Base-by-base conservation (phyloP, 2,329 filamentous ascomycete genomes). In the Phialocephala subalpina region DNA sequence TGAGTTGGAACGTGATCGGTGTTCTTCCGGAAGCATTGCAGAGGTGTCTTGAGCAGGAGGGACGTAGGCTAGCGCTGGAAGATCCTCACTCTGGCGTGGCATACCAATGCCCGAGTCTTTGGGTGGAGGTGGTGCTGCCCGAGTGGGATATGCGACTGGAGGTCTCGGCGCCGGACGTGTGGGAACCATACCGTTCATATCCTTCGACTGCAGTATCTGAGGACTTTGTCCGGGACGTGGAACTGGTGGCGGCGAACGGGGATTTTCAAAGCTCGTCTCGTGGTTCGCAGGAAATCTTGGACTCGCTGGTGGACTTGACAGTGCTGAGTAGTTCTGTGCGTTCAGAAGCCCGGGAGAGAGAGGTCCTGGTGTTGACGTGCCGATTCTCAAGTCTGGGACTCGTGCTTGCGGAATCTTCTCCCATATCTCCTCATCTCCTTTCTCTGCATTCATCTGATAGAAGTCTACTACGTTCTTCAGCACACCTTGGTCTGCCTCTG, bases 201-300 rank as follows among this genome's bases (percentile, higher is more conserved):
- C 86, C 76, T 86, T 86, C 63, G 79, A 77, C 49, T 82, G 80
- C 36, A 81, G 77, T 53, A 79, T 61, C 45, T 72, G 68, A 45
- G 77, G 45, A 33, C 66, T 64, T 73, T 72, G 66, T 76, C 78
- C 66, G 73, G 76, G 45, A 78, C 80, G 65, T 77, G 95, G 94
- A 67, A 97, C 92, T 12, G 95, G 96, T 69, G 96, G 96, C 45
- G 96, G 92, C 20, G 95, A 92, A 76, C 96, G 88, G 58, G 96
- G 96, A 77, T 99, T 98, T 81, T 98, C 96, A 80, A 98, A 99
- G 82, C 93, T 98, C 77, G 93, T 92, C 85, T 94, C 90, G 81
- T 93, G 88, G 80, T 95, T 94, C 78, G 92, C 88, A 62, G 94
- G 94, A 82, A 97, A 97, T 77, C 93, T 88, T 67, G 93, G 93